Evolutionary conservation across 257 asterid genomes (phyloP).

Genomic region (Fraxinus americana): DNA sequence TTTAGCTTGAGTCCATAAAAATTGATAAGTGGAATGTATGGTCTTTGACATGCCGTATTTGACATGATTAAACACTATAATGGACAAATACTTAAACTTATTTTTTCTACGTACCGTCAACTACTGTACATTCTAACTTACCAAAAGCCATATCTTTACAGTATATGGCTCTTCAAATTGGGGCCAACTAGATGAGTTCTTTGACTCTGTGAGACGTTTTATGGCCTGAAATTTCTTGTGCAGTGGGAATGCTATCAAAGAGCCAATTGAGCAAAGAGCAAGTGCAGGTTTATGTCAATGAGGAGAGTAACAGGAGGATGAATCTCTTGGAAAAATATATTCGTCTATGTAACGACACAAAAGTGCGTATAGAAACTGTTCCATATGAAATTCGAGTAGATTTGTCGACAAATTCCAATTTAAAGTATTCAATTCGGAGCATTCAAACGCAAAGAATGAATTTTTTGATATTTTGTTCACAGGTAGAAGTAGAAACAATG

Average conservation of each 20-base stretch:
- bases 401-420: not conserved
- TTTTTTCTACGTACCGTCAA: too few relatives aligned
- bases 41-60: not conserved
- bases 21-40: not conserved
- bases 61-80: too few relatives aligned
- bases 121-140: too few relatives aligned
- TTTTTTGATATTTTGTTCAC: slow-evolving; percentile 2
- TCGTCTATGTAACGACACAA: slow-evolving; percentile 61
- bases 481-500: slow-evolving; percentile 78
- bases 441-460: not conserved
- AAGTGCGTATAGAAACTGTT: slow-evolving; percentile 32
- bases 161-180: too few relatives aligned
- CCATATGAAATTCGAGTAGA: too few relatives aligned
- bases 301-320: slow-evolving; percentile 65
- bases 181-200: too few relatives aligned
- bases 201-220: too few relatives aligned
- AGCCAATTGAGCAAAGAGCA: slow-evolving; percentile 71
- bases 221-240: slow-evolving; percentile 8
- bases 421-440: not conserved
- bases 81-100: too few relatives aligned
- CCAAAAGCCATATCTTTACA: too few relatives aligned
- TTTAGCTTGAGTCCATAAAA: not conserved
- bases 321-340: slow-evolving; percentile 60
- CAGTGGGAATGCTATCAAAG: slow-evolving; percentile 79
- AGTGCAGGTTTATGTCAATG: slow-evolving; percentile 56